These are phyloP conservation scores for Cryphonectria parasitica DNA, from an alignment of 2,329 filamentous ascomycete species.

Conservation along the genomic window DNA sequence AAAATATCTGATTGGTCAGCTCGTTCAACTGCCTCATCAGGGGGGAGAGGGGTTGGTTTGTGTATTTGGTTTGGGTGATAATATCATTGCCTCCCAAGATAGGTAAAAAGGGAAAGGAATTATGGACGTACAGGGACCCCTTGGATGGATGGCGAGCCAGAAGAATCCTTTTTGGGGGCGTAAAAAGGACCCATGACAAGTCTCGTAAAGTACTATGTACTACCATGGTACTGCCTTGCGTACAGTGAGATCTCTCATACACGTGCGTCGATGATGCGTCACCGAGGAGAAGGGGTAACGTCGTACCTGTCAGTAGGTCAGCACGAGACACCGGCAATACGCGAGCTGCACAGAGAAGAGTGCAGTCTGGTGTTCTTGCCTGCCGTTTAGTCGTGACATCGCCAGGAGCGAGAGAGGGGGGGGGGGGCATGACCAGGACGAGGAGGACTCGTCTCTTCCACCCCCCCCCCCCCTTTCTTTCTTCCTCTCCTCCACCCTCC, in stretches of 20 bases:
- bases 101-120: not conserved
- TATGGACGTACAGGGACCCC: not conserved
- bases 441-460: not conserved
- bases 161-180: slow-evolving; percentile 4
- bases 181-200: slow-evolving; percentile 12
- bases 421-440: not conserved
- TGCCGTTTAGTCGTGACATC: not conserved
- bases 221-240: not conserved
- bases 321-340: not conserved
- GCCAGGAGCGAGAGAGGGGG: not conserved
- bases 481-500: no score
- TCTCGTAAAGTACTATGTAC: not conserved
- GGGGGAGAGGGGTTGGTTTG: not conserved
- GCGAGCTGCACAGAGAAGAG: not conserved
- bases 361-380: not conserved
- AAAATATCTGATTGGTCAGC: not conserved
- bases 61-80: not conserved
- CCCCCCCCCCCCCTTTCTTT: no score
- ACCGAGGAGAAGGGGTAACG: not conserved
- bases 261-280: not conserved
- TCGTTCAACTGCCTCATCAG: not conserved
- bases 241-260: not conserved
- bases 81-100: not conserved
- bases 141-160: not conserved
- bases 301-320: slow-evolving; percentile 7